Base-by-base conservation (phyloP, 2,329 filamentous ascomycete species). In the Diaporthe eres region DNA sequence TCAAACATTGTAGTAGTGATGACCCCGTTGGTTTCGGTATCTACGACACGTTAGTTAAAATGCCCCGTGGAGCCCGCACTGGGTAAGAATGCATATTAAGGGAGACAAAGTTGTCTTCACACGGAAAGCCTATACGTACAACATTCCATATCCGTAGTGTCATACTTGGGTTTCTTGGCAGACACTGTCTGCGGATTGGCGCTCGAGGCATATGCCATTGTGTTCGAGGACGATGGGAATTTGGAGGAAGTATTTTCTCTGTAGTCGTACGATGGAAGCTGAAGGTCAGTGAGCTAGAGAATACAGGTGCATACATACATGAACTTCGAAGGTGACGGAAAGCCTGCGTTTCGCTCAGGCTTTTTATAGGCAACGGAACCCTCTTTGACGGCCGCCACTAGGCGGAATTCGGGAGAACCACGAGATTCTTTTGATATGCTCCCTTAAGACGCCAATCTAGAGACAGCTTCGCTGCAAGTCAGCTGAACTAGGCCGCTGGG, bases 1-100 rank as follows among this genome's bases (percentile, higher is more conserved):
- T 92, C 90, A 82, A 89, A 90, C 90, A 92, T 92, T 72, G 91
- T 92, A 0, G 89, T 89, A 0, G 90, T 92, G 77, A 92, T 88
- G 73, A 92, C 86, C 51, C 90, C 90, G 65, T 89, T 87, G 10
- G 91, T 92, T 80, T 92, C 91, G 53, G 89, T 89, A 82, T 90
- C 63, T 68, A 15, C 28, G 22, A 25, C 22, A 53, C 53, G 28
- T 55, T 28, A 15, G 2, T 68, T 25, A 25, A 49, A 4, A 53
- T 37, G 3, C 25, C 8, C 8, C 34, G 22, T 8, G 10, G 9
- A 34, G 3, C 31, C 10, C 1, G 19, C 25, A 68, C 22, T 25
- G 13, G 13, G 2, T 28, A 31, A 5, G 3, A 37, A 39, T 3
- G 0, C 9, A 25, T 53, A 2, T 31, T 0, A 17, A 51, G 7